These are phyloP conservation scores for Eimeria praecox DNA, from an alignment of 169 alveolate genomes.

Conservation along the genomic window DNA sequence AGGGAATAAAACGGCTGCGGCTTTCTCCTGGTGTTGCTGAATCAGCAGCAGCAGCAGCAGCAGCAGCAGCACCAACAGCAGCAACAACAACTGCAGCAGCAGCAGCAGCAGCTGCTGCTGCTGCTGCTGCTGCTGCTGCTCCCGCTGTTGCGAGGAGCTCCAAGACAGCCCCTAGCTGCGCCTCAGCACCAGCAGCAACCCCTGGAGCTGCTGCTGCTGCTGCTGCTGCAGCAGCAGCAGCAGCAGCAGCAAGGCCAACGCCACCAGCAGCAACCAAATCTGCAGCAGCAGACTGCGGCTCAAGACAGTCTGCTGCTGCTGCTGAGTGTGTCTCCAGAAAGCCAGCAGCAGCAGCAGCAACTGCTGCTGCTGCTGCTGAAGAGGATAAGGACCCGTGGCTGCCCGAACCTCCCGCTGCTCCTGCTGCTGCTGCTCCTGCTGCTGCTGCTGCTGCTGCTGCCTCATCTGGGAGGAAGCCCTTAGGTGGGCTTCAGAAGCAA, in stretches of 20 bases:
- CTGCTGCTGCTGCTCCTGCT: neutral
- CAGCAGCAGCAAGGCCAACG: neutral
- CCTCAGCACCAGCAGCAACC: neutral
- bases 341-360: slow-evolving; percentile 18
- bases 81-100: neutral
- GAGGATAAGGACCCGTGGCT: slow-evolving; percentile 35
- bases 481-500: neutral
- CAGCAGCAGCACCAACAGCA: neutral
- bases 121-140: neutral
- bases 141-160: neutral
- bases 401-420: neutral
- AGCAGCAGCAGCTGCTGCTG: neutral
- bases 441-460: neutral
- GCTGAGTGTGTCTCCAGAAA: neutral
- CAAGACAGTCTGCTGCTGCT: neutral
- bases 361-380: slow-evolving; percentile 7
- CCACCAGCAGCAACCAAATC: slow-evolving; percentile 18
- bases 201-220: neutral
- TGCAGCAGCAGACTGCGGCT: neutral
- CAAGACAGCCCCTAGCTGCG: neutral
- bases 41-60: neutral
- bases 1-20: neutral
- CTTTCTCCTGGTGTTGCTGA: neutral
- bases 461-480: too few species aligned
- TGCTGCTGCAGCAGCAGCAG: slow-evolving; percentile 24